Evolutionary conservation across 2,329 filamentous ascomycete species (phyloP).

Genomic region (Chaetomiaceae sp.): DNA sequence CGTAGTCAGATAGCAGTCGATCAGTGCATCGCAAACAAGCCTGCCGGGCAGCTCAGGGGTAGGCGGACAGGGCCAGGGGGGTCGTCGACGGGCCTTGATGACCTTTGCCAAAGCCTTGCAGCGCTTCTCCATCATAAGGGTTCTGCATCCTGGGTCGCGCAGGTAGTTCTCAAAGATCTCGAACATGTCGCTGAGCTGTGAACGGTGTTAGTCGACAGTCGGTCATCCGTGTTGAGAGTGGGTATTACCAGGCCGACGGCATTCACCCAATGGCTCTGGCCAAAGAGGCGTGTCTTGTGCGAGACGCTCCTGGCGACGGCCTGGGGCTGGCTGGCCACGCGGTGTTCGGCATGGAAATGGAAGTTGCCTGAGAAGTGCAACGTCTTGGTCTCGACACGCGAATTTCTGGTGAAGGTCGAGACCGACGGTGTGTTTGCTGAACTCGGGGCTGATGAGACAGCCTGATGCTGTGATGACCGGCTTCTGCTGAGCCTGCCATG

Average conservation of each 20-base stretch:
- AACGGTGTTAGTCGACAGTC: background rate
- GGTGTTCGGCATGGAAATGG: slow-evolving; percentile 38
- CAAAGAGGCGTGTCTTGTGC: slow-evolving; percentile 54
- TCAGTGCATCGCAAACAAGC: slow-evolving; percentile 42
- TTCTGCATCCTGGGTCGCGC: slow-evolving; percentile 35
- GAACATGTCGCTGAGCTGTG: slow-evolving; percentile 42
- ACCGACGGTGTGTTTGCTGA: slow-evolving; percentile 7
- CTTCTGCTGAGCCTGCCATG: slow-evolving; percentile 22
- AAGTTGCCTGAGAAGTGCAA: slow-evolving; percentile 41
- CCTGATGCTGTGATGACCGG: slow-evolving; percentile 38
- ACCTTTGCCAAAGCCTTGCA: slow-evolving; percentile 50
- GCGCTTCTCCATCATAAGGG: slow-evolving; percentile 37
- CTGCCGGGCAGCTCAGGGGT: slow-evolving; percentile 44
- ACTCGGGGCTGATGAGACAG: slow-evolving; percentile 4
- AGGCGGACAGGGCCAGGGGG: slow-evolving; percentile 43
- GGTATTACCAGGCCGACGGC: slow-evolving; percentile 40
- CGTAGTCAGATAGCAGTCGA: slow-evolving; percentile 45
- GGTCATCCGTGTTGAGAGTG: no score
- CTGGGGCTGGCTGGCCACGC: slow-evolving; percentile 29
- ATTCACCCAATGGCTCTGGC: slow-evolving; percentile 55
- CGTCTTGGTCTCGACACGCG: slow-evolving; percentile 35
- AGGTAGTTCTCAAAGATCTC: slow-evolving; percentile 40
- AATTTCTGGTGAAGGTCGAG: slow-evolving; percentile 20
- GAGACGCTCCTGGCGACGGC: slow-evolving; percentile 38
- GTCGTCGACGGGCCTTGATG: slow-evolving; percentile 49